These are phyloP conservation scores for Ustilago hordei DNA, from an alignment of 1,284 basidiomycete genomes.

Conservation along the genomic window DNA sequence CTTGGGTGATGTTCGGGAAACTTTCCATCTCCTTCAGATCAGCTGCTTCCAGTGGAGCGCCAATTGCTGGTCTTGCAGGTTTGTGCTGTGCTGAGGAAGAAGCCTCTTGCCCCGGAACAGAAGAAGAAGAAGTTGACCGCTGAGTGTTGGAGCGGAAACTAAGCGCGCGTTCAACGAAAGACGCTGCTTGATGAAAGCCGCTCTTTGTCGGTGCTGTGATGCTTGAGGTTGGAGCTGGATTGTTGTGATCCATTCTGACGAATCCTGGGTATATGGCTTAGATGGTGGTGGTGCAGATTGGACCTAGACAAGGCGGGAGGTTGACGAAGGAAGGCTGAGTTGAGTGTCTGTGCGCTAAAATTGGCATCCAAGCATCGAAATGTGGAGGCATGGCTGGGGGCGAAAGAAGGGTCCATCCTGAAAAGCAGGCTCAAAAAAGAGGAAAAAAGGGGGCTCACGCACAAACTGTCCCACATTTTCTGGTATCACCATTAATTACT, in stretches of 20 bases:
- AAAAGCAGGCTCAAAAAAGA: neutral
- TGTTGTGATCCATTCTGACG: neutral
- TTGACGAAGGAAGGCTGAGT: neutral
- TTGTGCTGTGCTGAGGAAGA: neutral
- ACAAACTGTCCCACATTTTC: neutral
- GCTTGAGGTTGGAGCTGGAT: neutral
- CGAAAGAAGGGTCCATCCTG: neutral
- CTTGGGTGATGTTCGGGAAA: constrained; percentile 40
- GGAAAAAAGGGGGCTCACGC: neutral
- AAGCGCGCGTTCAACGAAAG: constrained; percentile 46
- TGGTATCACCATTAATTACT: no score
- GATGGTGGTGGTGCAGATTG: neutral
- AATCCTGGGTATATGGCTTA: neutral
- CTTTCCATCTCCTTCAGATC: constrained; percentile 27
- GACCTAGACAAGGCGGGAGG: neutral
- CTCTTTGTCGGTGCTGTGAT: constrained; percentile 11
- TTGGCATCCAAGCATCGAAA: neutral
- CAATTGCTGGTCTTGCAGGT: neutral
- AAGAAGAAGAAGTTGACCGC: constrained; percentile 15
- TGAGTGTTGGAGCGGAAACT: constrained; percentile 41
- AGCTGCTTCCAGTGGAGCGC: constrained; percentile 16
- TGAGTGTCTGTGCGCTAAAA: constrained; percentile 3
- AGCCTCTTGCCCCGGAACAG: neutral
- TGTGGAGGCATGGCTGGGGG: neutral
- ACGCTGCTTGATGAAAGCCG: constrained; percentile 49